phyloP scores from a whole-genome alignment of 495 filamentous ascomycete species.

The Elasticomyces elasticus region DNA sequence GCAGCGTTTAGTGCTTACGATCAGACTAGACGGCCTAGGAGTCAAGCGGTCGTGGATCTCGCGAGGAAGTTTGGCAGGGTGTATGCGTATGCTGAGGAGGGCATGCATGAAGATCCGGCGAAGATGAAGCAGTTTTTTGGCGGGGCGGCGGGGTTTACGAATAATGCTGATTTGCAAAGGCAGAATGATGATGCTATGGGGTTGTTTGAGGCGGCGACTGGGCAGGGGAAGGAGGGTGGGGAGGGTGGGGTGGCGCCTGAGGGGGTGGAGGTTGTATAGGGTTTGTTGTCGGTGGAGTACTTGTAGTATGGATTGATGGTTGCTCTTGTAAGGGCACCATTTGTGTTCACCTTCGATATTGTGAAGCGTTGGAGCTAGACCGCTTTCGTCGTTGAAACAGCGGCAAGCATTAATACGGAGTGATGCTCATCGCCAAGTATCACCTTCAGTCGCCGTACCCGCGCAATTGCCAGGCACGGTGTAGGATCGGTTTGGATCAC shows the following conservation, averaged over 20 bases:
- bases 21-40: conserved; percentile 3
- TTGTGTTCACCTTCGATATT: no score
- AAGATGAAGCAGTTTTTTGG: conserved; percentile 18
- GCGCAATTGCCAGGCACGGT: no score
- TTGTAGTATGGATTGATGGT: no score
- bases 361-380: no score
- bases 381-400: no score
- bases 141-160: conserved; percentile 12
- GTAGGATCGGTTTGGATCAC: no score
- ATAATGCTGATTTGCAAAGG: conserved; percentile 12
- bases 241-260: neutral
- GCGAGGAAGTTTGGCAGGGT: conserved; percentile 13
- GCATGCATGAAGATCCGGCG: conserved; percentile 10
- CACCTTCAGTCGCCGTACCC: no score
- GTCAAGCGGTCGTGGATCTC: conserved; percentile 14
- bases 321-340: neutral
- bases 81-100: conserved; percentile 13
- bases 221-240: neutral
- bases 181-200: conserved; percentile 14
- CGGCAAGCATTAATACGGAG: no score
- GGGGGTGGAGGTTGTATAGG: neutral
- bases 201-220: conserved; percentile 1
- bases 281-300: no score
- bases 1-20: conserved; percentile 15
- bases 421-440: no score